Evolutionary conservation across 2,329 filamentous ascomycete genomes (phyloP).

Genomic region (Alternaria gaisen): DNA sequence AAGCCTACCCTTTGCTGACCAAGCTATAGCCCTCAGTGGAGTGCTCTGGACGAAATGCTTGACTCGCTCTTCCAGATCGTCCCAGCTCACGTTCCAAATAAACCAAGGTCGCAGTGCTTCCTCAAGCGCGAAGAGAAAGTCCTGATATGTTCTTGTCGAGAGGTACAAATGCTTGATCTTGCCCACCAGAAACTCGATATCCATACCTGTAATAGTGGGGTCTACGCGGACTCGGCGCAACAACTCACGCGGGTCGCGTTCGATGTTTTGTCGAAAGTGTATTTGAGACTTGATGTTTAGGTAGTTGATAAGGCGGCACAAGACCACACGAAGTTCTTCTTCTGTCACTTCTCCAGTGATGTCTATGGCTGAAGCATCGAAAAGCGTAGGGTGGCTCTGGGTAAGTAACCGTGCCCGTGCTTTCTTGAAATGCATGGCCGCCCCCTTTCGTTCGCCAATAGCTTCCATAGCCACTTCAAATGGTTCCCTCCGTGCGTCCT

Average conservation of each 20-base stretch:
- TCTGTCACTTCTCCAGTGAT: slow-evolving; percentile 32
- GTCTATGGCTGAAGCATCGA: slow-evolving; percentile 26
- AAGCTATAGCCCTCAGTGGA: slow-evolving; percentile 31
- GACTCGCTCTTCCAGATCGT: slow-evolving; percentile 29
- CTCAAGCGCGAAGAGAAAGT: slow-evolving; percentile 14
- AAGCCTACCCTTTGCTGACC: slow-evolving; percentile 29
- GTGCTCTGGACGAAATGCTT: slow-evolving; percentile 27
- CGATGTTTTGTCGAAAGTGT: slow-evolving; percentile 7
- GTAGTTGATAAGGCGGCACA: slow-evolving; percentile 28
- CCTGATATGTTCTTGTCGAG: slow-evolving; percentile 1
- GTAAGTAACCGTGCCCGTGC: slow-evolving; percentile 26
- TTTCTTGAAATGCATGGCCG: slow-evolving; percentile 16
- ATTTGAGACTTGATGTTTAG: slow-evolving; percentile 6
- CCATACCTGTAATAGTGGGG: slow-evolving; percentile 35
- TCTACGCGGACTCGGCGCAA: slow-evolving; percentile 30
- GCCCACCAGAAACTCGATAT: slow-evolving; percentile 30
- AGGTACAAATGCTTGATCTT: slow-evolving; percentile 29
- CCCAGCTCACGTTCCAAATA: slow-evolving; percentile 18
- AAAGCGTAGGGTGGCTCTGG: slow-evolving; percentile 24
- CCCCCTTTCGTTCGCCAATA: slow-evolving; percentile 11
- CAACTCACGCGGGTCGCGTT: slow-evolving; percentile 10
- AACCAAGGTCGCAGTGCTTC: slow-evolving; percentile 29
- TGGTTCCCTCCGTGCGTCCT: not conserved
- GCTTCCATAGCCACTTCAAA: slow-evolving; percentile 13
- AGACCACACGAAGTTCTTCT: slow-evolving; percentile 34